phyloP scores from a whole-genome alignment of 164 flowering plant species.

The Annona cherimola region DNA sequence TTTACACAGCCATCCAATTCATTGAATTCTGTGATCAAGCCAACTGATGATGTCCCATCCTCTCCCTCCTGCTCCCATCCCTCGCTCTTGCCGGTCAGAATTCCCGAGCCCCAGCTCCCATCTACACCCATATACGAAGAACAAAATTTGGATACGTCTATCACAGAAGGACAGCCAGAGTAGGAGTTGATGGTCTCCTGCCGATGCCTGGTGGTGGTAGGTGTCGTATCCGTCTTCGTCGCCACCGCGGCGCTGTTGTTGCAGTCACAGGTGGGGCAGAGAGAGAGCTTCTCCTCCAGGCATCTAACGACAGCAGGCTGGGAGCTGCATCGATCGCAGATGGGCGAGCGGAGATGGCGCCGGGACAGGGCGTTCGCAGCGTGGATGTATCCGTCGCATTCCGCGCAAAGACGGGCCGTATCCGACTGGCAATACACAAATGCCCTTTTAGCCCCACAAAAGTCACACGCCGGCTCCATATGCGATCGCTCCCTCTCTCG shows the following conservation, averaged over 20 bases:
- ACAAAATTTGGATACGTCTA: conserved; percentile 43
- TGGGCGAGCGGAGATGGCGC: conserved; percentile 48
- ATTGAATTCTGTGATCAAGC: conserved; percentile 11
- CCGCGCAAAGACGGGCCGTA: conserved; percentile 53
- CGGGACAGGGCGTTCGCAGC: conserved; percentile 56
- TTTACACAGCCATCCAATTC: conserved; percentile 26
- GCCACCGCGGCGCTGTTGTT: conserved; percentile 16
- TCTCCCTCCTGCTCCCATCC: conserved; percentile 24
- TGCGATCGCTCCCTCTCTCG: neutral
- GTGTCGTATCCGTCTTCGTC: neutral
- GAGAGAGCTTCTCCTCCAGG: conserved; percentile 39
- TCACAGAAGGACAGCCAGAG: conserved; percentile 45
- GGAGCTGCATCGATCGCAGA: conserved; percentile 54
- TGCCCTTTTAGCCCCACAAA: conserved; percentile 50
- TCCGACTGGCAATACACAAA: conserved; percentile 66
- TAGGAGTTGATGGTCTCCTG: conserved; percentile 29
- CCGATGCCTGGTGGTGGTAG: conserved; percentile 20
- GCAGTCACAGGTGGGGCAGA: conserved; percentile 57
- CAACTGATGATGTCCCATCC: conserved; percentile 16
- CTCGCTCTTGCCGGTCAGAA: conserved; percentile 13
- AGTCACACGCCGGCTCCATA: conserved; percentile 56
- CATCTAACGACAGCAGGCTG: conserved; percentile 49
- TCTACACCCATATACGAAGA: conserved; percentile 16
- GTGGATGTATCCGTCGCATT: conserved; percentile 58
- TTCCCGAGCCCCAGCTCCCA: conserved; percentile 10